Evolutionary conservation across 306 rosid species (phyloP).

Genomic region (Quercus suber): DNA sequence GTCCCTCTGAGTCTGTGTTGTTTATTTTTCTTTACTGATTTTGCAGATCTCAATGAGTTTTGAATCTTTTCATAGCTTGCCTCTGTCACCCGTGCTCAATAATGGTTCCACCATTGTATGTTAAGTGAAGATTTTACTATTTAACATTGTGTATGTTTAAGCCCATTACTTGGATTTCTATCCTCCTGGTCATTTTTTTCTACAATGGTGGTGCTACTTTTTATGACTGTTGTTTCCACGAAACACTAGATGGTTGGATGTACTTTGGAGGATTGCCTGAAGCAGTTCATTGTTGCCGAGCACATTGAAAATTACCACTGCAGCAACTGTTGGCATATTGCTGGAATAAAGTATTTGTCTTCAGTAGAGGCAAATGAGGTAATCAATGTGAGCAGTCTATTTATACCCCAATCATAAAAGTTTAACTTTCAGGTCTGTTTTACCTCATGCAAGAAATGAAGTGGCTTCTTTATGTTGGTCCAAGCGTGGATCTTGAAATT

Average conservation of each 20-base stretch:
- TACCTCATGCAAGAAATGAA: background rate
- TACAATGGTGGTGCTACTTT: conserved; percentile 1
- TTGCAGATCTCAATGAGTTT: conserved; percentile 84
- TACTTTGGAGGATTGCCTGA: conserved; percentile 74
- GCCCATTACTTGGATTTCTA: conserved; percentile 13
- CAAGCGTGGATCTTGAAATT: background rate
- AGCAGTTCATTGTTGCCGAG: conserved; percentile 72
- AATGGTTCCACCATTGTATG: conserved; percentile 53
- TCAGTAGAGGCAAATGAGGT: conserved; percentile 66
- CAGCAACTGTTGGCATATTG: conserved; percentile 81
- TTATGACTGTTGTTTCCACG: conserved; percentile 7
- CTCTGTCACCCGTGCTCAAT: conserved; percentile 56
- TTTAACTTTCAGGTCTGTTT: background rate
- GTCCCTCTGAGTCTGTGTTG: conserved; percentile 1
- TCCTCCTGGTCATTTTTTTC: conserved; percentile 2
- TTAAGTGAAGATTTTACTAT: conserved; percentile 25
- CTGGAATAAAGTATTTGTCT: conserved; percentile 70
- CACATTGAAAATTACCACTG: conserved; percentile 81
- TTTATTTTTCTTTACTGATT: conserved; percentile 19
- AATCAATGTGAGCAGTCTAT: conserved; percentile 8
- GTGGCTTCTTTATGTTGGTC: background rate
- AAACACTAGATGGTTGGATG: conserved; percentile 52
- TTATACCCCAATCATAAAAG: background rate
- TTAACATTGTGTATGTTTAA: conserved; percentile 26
- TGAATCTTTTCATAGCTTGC: conserved; percentile 86